Base-by-base conservation (phyloP, 2,329 filamentous ascomycete species). In the Xylariaceae sp. region DNA sequence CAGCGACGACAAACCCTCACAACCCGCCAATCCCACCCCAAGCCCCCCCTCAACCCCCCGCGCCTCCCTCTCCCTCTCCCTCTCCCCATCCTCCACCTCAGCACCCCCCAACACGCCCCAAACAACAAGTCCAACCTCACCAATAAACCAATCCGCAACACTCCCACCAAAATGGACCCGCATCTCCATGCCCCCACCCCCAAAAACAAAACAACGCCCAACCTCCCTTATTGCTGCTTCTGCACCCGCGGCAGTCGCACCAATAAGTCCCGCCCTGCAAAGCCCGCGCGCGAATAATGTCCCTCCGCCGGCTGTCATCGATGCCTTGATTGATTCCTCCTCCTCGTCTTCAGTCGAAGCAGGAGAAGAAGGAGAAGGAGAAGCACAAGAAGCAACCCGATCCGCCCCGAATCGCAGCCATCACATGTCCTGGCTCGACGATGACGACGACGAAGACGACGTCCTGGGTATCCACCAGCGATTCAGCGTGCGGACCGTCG, bases 221-320 rank as follows among this genome's bases (percentile, higher is more conserved):
- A n/a, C 13, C 5, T 45, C 42, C 9, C 11, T 45, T 2, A 13
- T 11, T 3, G 10, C 42, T 10, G 37, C 9, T 5, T 1, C 9
- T 13, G 9, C 51, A 13, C 58, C 59, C 18, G 61, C 55, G 51
- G 54, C 57, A 13, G 47, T 55, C 13, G 56, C 56, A 1, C 18
- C 50, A 10, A 57, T 18, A 18, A 18, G 17, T 18, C 17, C 17
- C 17, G 17, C 55, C 44, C 35, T 68, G 10, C 63, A 66, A 55
- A 69, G 65, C 53, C 69, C 68, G 4, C 66, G 67, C 6, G 51
- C 68, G 10, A 66, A 57, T 55, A 62, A 59, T 51, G 61, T 68
- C 18, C 68, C 69, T 5, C 62, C 68, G n/a, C 66, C 69, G 45
- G 65, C 67, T 30, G 23, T 30, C 3, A 67, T 71, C 47, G 66